These are phyloP conservation scores for Schizochytrium sp. DNA, from an alignment of 108 stramenopile genomes.

Conservation along the genomic window DNA sequence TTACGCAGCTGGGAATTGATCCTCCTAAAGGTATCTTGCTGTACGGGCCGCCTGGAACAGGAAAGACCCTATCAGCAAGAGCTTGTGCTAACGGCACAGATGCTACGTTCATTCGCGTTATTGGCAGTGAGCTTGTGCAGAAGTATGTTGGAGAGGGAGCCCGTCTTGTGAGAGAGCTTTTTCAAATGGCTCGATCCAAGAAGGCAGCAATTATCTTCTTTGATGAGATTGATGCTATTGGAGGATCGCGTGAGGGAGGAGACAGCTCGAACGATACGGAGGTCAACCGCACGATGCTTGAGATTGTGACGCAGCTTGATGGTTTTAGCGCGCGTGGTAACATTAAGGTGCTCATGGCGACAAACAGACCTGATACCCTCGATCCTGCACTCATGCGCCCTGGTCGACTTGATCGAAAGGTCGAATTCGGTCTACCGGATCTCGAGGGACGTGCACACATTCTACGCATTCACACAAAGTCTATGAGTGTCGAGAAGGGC, in stretches of 20 bases:
- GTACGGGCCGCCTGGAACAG: slow-evolving; percentile 95
- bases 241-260: slow-evolving; percentile 88
- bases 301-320: slow-evolving; percentile 97
- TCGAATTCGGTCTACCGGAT: slow-evolving; percentile 96
- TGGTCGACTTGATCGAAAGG: slow-evolving; percentile 96
- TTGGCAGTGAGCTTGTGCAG: slow-evolving; percentile 94
- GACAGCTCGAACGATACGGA: slow-evolving; percentile 65
- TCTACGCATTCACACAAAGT: slow-evolving; percentile 93
- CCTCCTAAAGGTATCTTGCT: slow-evolving; percentile 96
- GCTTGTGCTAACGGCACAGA: slow-evolving; percentile 97
- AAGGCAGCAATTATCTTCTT: slow-evolving; percentile 94
- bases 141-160: slow-evolving; percentile 98
- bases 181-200: slow-evolving; percentile 96
- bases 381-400: slow-evolving; percentile 96
- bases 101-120: slow-evolving; percentile 97
- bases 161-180: slow-evolving; percentile 98
- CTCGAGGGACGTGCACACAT: slow-evolving; percentile 95
- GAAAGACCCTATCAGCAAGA: slow-evolving; percentile 91
- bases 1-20: slow-evolving; percentile 95
- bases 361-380: slow-evolving; percentile 96
- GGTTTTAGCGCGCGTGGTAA: slow-evolving; percentile 97
- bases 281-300: slow-evolving; percentile 98
- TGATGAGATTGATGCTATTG: slow-evolving; percentile 98
- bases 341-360: slow-evolving; percentile 98
- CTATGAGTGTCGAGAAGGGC: slow-evolving; percentile 96